A percentile compares a stretch with the other conserved stretches of the same genome.
Evolutionary conservation across 2,329 filamentous ascomycete genomes (phyloP).

Genomic region (Pseudopithomyces maydicus): DNA sequence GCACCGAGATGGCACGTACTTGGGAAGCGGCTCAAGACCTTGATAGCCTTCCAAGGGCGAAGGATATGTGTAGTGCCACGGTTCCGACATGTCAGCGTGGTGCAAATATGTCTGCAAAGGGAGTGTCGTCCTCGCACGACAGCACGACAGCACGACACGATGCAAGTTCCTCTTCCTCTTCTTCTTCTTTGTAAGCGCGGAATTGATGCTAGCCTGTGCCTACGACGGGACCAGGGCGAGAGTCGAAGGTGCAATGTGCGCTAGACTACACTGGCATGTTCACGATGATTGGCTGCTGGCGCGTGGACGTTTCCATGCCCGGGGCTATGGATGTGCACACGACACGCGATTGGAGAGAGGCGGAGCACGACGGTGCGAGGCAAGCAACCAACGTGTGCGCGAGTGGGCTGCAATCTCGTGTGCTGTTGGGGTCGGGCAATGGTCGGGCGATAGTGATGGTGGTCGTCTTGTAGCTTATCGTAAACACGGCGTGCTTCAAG

Average conservation of each 20-base stretch:
- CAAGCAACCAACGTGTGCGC: background rate
- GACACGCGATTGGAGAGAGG: conserved; percentile 5
- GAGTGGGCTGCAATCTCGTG: background rate
- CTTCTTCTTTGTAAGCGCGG: conserved; percentile 40
- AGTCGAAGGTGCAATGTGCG: no score
- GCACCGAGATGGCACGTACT: conserved; percentile 31
- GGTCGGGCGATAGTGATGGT: background rate
- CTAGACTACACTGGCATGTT: no score
- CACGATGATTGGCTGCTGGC: background rate
- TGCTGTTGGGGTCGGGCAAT: no score
- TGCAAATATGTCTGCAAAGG: no score
- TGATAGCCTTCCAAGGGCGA: conserved; percentile 65
- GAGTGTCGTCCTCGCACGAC: no score
- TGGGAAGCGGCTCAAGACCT: conserved; percentile 59
- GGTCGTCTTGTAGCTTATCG: conserved; percentile 12
- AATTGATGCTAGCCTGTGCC: conserved; percentile 20
- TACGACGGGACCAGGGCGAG: no score
- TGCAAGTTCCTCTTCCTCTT: no score
- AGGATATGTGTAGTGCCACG: conserved; percentile 55
- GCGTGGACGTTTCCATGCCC: no score
- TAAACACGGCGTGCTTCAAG: conserved; percentile 31
- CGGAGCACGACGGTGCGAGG: background rate
- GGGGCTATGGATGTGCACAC: background rate
- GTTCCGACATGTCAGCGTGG: conserved; percentile 43
- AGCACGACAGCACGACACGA: no score